Evolutionary conservation across 2,329 filamentous ascomycete genomes (phyloP).

Genomic region (Colletotrichum euphorbiae): DNA sequence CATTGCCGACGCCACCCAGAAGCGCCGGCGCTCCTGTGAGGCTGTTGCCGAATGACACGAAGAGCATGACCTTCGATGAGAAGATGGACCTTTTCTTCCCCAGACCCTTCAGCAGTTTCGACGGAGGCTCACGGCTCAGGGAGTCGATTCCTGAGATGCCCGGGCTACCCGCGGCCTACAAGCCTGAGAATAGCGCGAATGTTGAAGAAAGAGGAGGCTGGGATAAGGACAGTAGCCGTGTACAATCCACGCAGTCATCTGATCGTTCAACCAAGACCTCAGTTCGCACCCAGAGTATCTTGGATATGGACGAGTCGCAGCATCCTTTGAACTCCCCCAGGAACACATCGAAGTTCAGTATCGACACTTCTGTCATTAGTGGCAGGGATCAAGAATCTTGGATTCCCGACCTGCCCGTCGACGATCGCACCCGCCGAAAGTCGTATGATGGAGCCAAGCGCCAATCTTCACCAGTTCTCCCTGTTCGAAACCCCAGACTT

Average conservation of each 20-base stretch:
- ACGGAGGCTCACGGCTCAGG: neutral
- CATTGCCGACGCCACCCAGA: slow-evolving; percentile 61
- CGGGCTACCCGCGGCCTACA: slow-evolving; percentile 49
- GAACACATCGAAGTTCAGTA: slow-evolving; percentile 47
- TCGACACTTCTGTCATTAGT: slow-evolving; percentile 43
- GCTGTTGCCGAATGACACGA: slow-evolving; percentile 63
- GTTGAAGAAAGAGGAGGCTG: slow-evolving; percentile 41
- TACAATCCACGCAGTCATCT: slow-evolving; percentile 49
- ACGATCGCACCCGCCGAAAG: slow-evolving; percentile 14
- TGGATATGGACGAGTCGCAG: slow-evolving; percentile 51
- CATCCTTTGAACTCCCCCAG: slow-evolving; percentile 28
- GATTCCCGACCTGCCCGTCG: slow-evolving; percentile 50
- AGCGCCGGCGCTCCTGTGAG: slow-evolving; percentile 53
- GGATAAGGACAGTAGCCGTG: slow-evolving; percentile 29
- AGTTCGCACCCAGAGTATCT: slow-evolving; percentile 54
- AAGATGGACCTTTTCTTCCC: slow-evolving; percentile 66
- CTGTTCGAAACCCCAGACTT: slow-evolving; percentile 49
- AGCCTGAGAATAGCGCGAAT: slow-evolving; percentile 40
- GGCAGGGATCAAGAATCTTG: slow-evolving; percentile 51
- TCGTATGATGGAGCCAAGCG: slow-evolving; percentile 52
- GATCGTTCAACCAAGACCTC: slow-evolving; percentile 53
- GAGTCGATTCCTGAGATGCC: slow-evolving; percentile 58
- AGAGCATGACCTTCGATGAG: slow-evolving; percentile 69
- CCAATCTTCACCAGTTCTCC: slow-evolving; percentile 64
- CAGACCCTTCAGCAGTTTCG: slow-evolving; percentile 42